phyloP scores from a whole-genome alignment of 805 yeast genomes.

The Candida alai region DNA sequence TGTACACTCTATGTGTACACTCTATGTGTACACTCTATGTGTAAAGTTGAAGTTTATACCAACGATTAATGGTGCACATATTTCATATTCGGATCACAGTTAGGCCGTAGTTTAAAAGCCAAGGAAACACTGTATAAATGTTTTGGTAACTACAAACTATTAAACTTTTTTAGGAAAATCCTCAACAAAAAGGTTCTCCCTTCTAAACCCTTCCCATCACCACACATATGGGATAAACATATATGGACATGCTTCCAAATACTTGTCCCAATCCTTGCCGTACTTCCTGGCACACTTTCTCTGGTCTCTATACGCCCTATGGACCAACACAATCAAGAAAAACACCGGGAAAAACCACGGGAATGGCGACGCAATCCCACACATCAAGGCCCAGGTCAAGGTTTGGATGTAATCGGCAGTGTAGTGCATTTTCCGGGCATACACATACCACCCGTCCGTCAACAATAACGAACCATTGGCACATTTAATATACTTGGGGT shows the following conservation, averaged over 20 bases:
- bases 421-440: constrained; percentile 92
- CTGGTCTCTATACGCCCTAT: constrained; percentile 86
- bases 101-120: no score
- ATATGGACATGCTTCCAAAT: constrained; percentile 85
- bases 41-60: constrained; percentile 1
- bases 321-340: constrained; percentile 81
- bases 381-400: constrained; percentile 84
- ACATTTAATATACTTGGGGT: constrained; percentile 84
- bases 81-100: no score
- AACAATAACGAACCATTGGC: constrained; percentile 79
- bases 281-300: constrained; percentile 82
- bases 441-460: constrained; percentile 92
- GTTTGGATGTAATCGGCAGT: constrained; percentile 91
- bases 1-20: no score
- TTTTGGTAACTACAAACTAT: no score
- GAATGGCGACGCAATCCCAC: constrained; percentile 84
- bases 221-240: constrained; percentile 84
- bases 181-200: no score
- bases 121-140: no score
- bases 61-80: neutral
- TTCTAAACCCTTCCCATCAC: constrained; percentile 33
- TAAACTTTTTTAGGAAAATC: no score
- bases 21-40: no score
- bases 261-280: constrained; percentile 91
- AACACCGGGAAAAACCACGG: constrained; percentile 96